Percentiles rank a stretch among this genome's conserved stretches.
Evolutionary conservation across 345 rosid species (phyloP).

Genomic region (Aquilaria malaccensis): DNA sequence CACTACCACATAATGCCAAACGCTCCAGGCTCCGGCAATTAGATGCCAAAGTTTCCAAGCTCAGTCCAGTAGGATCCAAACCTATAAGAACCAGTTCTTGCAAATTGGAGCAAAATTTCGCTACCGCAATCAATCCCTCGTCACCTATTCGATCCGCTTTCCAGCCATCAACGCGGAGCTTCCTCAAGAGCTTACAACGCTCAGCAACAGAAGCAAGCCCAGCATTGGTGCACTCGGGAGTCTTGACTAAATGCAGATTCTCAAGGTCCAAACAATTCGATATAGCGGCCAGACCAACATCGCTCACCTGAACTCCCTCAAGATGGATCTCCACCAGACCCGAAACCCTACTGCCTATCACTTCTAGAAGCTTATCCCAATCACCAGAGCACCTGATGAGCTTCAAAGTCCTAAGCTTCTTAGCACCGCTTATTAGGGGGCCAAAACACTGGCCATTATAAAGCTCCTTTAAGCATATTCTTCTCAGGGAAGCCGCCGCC

Average conservation of each 20-base stretch:
- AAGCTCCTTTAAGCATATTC: constrained; percentile 66
- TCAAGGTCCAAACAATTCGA: constrained; percentile 57
- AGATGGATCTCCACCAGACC: constrained; percentile 58
- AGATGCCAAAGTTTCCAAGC: constrained; percentile 47
- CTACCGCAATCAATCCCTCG: constrained; percentile 50
- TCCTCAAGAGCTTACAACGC: constrained; percentile 52
- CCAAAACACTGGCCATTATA: constrained; percentile 73
- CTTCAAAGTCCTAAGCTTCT: constrained; percentile 54
- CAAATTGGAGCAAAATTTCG: constrained; percentile 51
- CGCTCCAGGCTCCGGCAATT: constrained; percentile 66
- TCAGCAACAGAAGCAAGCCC: constrained; percentile 46
- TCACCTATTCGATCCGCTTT: constrained; percentile 65
- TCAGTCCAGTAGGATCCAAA: constrained; percentile 52
- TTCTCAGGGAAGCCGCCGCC: constrained; percentile 51
- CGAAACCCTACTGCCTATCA: constrained; percentile 30
- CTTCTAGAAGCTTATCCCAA: constrained; percentile 63
- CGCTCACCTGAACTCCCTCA: constrained; percentile 67
- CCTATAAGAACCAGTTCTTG: constrained; percentile 73
- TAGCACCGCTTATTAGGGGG: constrained; percentile 55
- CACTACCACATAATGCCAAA: constrained; percentile 69
- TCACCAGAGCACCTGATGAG: constrained; percentile 81
- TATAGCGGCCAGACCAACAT: constrained; percentile 42
- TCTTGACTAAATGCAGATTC: constrained; percentile 66
- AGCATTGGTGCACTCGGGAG: constrained; percentile 55
- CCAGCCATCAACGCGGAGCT: constrained; percentile 79